Conservation (phyloP, 805 yeast genomes). For the Saturnispora gosingensis region DNA sequence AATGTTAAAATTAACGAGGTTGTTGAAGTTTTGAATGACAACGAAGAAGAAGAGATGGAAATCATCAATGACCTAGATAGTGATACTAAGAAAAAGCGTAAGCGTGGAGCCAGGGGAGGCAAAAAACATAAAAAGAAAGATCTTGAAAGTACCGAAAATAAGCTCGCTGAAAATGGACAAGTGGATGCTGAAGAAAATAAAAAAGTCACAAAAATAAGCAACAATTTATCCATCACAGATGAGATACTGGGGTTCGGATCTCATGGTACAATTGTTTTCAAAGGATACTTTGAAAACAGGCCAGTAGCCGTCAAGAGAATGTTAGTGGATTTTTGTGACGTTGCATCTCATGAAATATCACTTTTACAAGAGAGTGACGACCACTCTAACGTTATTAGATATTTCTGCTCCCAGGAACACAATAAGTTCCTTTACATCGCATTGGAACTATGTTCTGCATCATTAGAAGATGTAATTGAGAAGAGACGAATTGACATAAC, state of each 20-base stretch:
- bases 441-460: slow-evolving; percentile 79
- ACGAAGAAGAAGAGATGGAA: slow-evolving; percentile 1
- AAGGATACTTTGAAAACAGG: slow-evolving; percentile 82
- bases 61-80: slow-evolving; percentile 8
- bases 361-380: slow-evolving; percentile 89
- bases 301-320: slow-evolving; percentile 95
- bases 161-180: background rate
- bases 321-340: slow-evolving; percentile 86
- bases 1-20: slow-evolving; percentile 8
- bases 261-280: slow-evolving; percentile 90
- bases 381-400: slow-evolving; percentile 89
- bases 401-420: slow-evolving; percentile 85
- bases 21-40: slow-evolving; percentile 3
- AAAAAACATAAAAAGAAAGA: slow-evolving; percentile 41
- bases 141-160: background rate
- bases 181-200: background rate
- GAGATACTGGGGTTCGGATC: slow-evolving; percentile 89
- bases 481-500: slow-evolving; percentile 31
- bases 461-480: slow-evolving; percentile 78
- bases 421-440: slow-evolving; percentile 90
- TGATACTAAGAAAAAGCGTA: slow-evolving; percentile 40
- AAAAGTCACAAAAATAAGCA: slow-evolving; percentile 15
- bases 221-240: slow-evolving; percentile 55
- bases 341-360: slow-evolving; percentile 86
- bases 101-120: slow-evolving; percentile 84